Evolutionary conservation across 495 filamentous ascomycete genomes (phyloP).

Genomic region (Cairneyella variabilis): DNA sequence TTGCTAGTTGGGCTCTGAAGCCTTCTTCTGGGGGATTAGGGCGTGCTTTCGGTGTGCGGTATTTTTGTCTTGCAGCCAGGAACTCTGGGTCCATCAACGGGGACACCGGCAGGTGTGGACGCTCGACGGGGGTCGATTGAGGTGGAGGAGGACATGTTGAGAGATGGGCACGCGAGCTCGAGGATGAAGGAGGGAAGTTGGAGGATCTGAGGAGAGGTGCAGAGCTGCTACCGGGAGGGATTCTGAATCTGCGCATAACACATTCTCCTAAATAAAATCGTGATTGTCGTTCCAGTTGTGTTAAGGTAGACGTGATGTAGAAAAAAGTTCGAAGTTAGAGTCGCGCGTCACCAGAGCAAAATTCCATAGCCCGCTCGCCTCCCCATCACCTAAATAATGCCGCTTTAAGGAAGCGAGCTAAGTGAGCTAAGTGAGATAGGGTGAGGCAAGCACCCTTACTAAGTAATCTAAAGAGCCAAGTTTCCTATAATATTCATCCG

Average conservation of each 20-base stretch:
- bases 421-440: too few relatives aligned
- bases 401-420: too few relatives aligned
- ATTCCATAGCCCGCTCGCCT: too few relatives aligned
- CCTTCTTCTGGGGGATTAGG: slow-evolving; percentile 22
- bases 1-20: slow-evolving; percentile 47
- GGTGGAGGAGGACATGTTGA: background rate
- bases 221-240: slow-evolving; percentile 14
- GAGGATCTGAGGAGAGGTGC: background rate
- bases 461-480: too few relatives aligned
- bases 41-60: slow-evolving; percentile 12
- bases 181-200: background rate
- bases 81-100: slow-evolving; percentile 48
- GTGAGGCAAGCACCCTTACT: too few relatives aligned
- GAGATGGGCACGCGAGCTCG: background rate
- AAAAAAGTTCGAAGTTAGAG: too few relatives aligned
- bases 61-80: slow-evolving; percentile 31
- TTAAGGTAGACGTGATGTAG: too few relatives aligned
- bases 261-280: slow-evolving; percentile 3
- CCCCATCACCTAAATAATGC: too few relatives aligned
- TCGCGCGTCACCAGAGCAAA: too few relatives aligned
- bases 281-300: too few relatives aligned
- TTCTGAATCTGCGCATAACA: slow-evolving; percentile 20
- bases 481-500: too few relatives aligned
- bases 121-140: background rate
- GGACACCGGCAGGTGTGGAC: slow-evolving; percentile 37